Evolutionary conservation across 2,329 filamentous ascomycete genomes (phyloP).

Genomic region (Chrysosporium queenslandicum): DNA sequence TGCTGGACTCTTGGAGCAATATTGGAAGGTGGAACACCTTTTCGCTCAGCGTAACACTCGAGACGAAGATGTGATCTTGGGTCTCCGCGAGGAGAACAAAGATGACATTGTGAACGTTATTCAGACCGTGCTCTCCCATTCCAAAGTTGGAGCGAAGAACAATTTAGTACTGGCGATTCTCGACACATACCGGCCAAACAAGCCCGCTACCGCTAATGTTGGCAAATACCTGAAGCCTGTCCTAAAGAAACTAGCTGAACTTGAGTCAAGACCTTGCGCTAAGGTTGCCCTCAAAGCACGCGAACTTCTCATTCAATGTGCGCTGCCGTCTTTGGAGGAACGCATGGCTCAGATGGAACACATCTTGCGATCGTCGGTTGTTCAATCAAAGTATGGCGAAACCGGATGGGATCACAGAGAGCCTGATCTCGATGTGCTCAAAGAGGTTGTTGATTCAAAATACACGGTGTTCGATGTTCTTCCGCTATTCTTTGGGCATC

Average conservation of each 20-base stretch:
- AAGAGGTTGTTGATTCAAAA: conserved; percentile 96
- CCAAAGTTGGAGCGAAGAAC: conserved; percentile 85
- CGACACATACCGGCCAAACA: conserved; percentile 90
- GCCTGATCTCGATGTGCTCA: conserved; percentile 79
- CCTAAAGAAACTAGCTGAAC: conserved; percentile 77
- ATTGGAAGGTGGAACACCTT: conserved; percentile 71
- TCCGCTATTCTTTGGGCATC: conserved; percentile 87
- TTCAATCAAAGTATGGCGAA: conserved; percentile 96
- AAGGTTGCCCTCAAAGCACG: conserved; percentile 97
- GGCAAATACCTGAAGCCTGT: conserved; percentile 75
- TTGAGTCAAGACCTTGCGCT: conserved; percentile 74
- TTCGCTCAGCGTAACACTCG: conserved; percentile 78
- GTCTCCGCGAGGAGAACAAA: conserved; percentile 91
- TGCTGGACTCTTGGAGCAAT: conserved; percentile 65
- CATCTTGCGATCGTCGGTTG: conserved; percentile 87
- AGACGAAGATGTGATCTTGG: conserved; percentile 87
- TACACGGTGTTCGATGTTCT: conserved; percentile 97
- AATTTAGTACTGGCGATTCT: conserved; percentile 84
- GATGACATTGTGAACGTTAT: conserved; percentile 79
- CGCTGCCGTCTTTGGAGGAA: conserved; percentile 91
- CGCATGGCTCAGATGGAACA: conserved; percentile 95
- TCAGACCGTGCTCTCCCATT: conserved; percentile 85
- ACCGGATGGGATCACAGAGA: conserved; percentile 93
- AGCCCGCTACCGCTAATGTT: conserved; percentile 77
- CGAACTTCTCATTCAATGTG: conserved; percentile 94